These are phyloP conservation scores for Fusarium veterinarium DNA, from an alignment of 2,329 filamentous ascomycete genomes.

Conservation along the genomic window DNA sequence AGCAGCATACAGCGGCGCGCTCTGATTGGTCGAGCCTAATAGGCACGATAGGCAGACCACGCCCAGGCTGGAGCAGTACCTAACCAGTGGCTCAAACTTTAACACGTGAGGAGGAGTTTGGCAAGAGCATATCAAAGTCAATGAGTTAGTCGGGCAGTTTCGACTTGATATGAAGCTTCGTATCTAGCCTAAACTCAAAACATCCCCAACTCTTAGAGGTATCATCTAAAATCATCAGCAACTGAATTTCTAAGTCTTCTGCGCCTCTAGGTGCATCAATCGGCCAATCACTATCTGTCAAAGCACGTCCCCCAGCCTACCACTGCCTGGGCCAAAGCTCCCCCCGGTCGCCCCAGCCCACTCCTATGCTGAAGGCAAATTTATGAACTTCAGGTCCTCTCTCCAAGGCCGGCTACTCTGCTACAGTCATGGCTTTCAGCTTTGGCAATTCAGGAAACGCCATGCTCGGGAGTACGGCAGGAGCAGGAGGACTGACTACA, in stretches of 20 bases:
- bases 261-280: slow-evolving; percentile 8
- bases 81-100: slow-evolving; percentile 29
- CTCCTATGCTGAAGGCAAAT: slow-evolving; percentile 44
- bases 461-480: slow-evolving; percentile 55
- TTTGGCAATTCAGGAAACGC: slow-evolving; percentile 63
- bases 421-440: slow-evolving; percentile 72
- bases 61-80: neutral
- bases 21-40: slow-evolving; percentile 43
- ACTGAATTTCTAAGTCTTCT: slow-evolving; percentile 5
- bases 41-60: neutral
- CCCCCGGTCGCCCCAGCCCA: slow-evolving; percentile 34
- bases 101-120: slow-evolving; percentile 44
- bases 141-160: slow-evolving; percentile 9
- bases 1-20: slow-evolving; percentile 4
- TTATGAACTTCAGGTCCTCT: slow-evolving; percentile 45
- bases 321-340: slow-evolving; percentile 34
- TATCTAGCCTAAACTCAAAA: neutral
- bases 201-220: neutral
- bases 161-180: neutral
- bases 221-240: slow-evolving; percentile 1
- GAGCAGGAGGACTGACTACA: slow-evolving; percentile 52
- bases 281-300: slow-evolving; percentile 38
- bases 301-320: slow-evolving; percentile 43
- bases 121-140: slow-evolving; percentile 31
- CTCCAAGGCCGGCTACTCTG: slow-evolving; percentile 50